Percentiles rank a stretch among this genome's conserved stretches.
These are phyloP conservation scores for Nemania serpens DNA, from an alignment of 2,329 filamentous ascomycete species.

Conservation along the genomic window DNA sequence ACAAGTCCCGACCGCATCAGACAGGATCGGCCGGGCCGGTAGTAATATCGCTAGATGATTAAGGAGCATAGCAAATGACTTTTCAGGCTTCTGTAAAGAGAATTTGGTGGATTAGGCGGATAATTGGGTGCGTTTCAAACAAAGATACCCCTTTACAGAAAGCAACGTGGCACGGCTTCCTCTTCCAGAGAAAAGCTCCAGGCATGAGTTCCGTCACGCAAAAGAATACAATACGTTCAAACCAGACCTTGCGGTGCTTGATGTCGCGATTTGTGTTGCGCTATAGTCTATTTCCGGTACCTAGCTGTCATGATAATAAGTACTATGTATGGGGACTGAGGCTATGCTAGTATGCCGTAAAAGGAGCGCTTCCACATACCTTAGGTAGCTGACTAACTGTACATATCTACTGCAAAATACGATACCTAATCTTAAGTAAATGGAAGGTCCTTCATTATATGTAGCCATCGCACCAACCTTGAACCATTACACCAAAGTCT, in stretches of 20 bases:
- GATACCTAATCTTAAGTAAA: no score
- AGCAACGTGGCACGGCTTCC: slow-evolving; percentile 7
- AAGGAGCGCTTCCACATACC: no score
- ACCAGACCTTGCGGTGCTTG: neutral
- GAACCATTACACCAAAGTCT: no score
- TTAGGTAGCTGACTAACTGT: no score
- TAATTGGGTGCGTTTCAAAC: slow-evolving; percentile 15
- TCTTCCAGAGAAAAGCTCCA: neutral
- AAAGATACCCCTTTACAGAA: slow-evolving; percentile 21
- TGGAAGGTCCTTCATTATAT: no score
- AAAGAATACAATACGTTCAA: neutral
- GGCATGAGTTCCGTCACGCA: neutral
- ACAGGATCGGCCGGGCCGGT: slow-evolving; percentile 15
- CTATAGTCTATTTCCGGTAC: no score
- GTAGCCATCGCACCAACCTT: no score
- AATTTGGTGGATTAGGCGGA: slow-evolving; percentile 9
- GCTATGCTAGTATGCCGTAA: no score
- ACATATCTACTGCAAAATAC: no score
- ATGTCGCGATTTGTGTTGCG: slow-evolving; percentile 1
- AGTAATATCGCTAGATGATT: slow-evolving; percentile 30
- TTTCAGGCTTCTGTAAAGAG: slow-evolving; percentile 3
- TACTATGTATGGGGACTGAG: no score
- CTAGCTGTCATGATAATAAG: neutral
- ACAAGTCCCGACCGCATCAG: slow-evolving; percentile 32
- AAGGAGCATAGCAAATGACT: neutral